These are phyloP conservation scores for Vigna mungo DNA, from an alignment of 306 rosid species.

Conservation along the genomic window DNA sequence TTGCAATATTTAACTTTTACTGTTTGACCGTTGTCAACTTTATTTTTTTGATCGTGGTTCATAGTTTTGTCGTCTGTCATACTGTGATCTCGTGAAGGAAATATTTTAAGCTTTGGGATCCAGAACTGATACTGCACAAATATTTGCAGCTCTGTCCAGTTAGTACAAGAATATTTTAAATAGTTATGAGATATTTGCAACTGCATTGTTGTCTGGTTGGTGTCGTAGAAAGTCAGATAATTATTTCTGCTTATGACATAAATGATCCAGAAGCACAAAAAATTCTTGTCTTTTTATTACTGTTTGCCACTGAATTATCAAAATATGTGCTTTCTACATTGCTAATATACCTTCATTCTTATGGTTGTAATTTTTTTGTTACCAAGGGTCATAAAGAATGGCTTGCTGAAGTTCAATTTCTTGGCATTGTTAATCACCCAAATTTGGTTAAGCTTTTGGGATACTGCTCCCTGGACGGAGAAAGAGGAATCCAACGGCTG, in stretches of 20 bases:
- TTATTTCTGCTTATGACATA: neutral
- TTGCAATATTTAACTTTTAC: neutral
- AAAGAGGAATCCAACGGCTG: conserved; percentile 89
- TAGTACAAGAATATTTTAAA: neutral
- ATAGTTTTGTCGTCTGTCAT: neutral
- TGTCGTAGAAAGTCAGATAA: neutral
- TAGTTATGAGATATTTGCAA: conserved; percentile 1
- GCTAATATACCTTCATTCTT: neutral
- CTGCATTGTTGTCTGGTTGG: conserved; percentile 28
- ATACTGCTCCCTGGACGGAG: conserved; percentile 84
- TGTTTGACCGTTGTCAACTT: neutral
- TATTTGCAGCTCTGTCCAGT: neutral
- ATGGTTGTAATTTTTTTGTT: conserved; percentile 33
- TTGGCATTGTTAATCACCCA: conserved; percentile 84
- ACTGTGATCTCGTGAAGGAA: conserved; percentile 29
- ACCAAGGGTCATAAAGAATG: conserved; percentile 95
- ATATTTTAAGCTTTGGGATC: conserved; percentile 16
- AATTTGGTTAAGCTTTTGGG: conserved; percentile 96
- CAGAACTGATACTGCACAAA: neutral
- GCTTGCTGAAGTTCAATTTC: conserved; percentile 99
- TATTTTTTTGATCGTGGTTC: neutral
- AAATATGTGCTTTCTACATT: neutral
- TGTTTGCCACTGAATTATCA: neutral
- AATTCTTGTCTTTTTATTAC: neutral
- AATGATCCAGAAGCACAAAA: neutral